These are phyloP conservation scores for Artemisia annua DNA, from an alignment of 129 eudicot species.

Conservation along the genomic window DNA sequence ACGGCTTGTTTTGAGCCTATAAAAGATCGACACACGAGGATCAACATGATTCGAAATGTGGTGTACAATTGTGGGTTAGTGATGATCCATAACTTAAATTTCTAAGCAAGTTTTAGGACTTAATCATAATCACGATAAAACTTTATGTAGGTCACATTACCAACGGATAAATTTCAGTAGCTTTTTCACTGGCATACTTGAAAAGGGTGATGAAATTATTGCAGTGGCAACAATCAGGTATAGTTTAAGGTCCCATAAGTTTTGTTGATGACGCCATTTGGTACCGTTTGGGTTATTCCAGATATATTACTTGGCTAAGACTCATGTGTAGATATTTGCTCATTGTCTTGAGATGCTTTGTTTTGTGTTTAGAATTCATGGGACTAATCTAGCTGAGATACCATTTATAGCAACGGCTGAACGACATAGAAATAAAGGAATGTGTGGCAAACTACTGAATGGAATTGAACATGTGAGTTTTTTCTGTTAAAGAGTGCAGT, in stretches of 20 bases:
- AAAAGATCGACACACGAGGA: slow-evolving; percentile 55
- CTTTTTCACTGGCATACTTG: slow-evolving; percentile 64
- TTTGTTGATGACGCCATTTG: no score
- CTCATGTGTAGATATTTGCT: neutral
- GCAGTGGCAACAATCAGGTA: slow-evolving; percentile 74
- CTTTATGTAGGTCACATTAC: slow-evolving; percentile 56
- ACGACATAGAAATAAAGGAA: slow-evolving; percentile 49
- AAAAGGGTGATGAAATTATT: slow-evolving; percentile 55
- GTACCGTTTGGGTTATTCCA: no score
- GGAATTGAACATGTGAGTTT: slow-evolving; percentile 56
- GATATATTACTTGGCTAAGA: neutral
- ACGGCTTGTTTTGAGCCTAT: slow-evolving; percentile 53
- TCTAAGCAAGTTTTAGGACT: neutral
- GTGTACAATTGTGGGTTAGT: slow-evolving; percentile 67
- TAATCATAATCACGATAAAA: neutral
- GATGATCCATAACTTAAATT: neutral
- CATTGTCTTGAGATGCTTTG: neutral
- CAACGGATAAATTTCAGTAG: slow-evolving; percentile 47
- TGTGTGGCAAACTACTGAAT: slow-evolving; percentile 48
- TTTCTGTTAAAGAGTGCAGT: neutral
- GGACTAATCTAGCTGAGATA: slow-evolving; percentile 60
- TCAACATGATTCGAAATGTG: slow-evolving; percentile 46
- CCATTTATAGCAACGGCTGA: slow-evolving; percentile 65
- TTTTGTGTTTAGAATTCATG: slow-evolving; percentile 49
- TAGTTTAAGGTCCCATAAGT: neutral